Percentiles rank a stretch among this genome's conserved stretches.
Evolutionary conservation across 2,329 filamentous ascomycete genomes (phyloP).

Genomic region (Alternaria atra): DNA sequence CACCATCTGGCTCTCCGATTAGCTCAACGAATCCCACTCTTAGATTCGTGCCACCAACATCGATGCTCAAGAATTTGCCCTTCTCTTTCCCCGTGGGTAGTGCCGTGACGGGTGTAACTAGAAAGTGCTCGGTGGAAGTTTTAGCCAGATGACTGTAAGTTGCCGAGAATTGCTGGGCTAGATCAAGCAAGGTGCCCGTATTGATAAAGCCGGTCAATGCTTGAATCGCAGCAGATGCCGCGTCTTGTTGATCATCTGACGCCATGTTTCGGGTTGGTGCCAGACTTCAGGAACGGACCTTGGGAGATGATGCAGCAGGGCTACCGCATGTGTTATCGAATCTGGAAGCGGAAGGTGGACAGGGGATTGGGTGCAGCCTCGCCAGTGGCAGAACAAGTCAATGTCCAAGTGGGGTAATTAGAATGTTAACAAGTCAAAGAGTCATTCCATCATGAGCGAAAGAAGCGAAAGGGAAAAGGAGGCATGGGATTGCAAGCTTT

Average conservation of each 20-base stretch:
- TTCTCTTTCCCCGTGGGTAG: slow-evolving; percentile 67
- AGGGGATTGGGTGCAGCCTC: neutral
- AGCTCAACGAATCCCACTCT: slow-evolving; percentile 74
- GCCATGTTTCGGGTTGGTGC: slow-evolving; percentile 28
- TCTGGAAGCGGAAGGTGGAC: neutral
- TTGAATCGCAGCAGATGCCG: slow-evolving; percentile 28
- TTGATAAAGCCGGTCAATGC: slow-evolving; percentile 48
- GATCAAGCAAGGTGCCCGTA: slow-evolving; percentile 40
- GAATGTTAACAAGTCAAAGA: slow-evolving; percentile 7
- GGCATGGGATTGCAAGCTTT: slow-evolving; percentile 2
- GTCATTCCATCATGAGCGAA: slow-evolving; percentile 7
- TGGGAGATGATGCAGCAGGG: slow-evolving; percentile 10
- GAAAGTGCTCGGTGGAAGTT: slow-evolving; percentile 50
- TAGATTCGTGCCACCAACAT: slow-evolving; percentile 73
- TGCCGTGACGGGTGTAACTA: slow-evolving; percentile 52
- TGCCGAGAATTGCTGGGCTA: slow-evolving; percentile 48
- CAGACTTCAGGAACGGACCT: slow-evolving; percentile 5
- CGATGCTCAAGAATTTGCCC: slow-evolving; percentile 61
- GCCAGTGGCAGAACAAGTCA: neutral
- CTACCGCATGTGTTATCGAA: slow-evolving; percentile 10
- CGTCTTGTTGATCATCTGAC: slow-evolving; percentile 11
- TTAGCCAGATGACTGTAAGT: slow-evolving; percentile 48
- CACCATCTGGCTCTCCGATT: slow-evolving; percentile 54
- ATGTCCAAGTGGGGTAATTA: slow-evolving; percentile 6
- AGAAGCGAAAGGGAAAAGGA: slow-evolving; percentile 2